A percentile compares a stretch with the other conserved stretches of the same genome.
These are phyloP conservation scores for Tricholoma matsutake DNA, from an alignment of 768 basidiomycete genomes.

Conservation along the genomic window DNA sequence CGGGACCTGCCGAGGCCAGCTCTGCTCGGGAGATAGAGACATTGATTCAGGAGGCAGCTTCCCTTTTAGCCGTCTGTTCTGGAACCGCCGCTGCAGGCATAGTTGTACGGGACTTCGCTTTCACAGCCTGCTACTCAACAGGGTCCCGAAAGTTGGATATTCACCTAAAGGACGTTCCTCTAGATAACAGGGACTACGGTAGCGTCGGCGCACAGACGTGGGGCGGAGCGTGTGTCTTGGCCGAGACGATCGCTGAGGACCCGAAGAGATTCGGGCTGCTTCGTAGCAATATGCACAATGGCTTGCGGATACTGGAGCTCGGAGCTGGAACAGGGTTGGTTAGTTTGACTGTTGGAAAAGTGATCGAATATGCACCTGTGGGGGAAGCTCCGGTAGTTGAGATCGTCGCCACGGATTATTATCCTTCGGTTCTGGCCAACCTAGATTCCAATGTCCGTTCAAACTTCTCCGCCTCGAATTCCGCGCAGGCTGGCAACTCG, in stretches of 20 bases:
- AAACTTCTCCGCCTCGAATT: constrained; percentile 43
- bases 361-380: constrained; percentile 28
- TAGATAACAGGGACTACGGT: constrained; percentile 65
- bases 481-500: not conserved
- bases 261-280: constrained; percentile 50
- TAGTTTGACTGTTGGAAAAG: constrained; percentile 54
- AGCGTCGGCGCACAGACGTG: constrained; percentile 87
- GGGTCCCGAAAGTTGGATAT: constrained; percentile 29
- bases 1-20: not conserved
- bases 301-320: constrained; percentile 64
- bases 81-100: constrained; percentile 63
- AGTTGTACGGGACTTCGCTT: constrained; percentile 50
- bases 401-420: constrained; percentile 75
- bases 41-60: constrained; percentile 52
- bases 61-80: constrained; percentile 61
- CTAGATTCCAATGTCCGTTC: constrained; percentile 54
- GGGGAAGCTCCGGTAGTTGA: not conserved
- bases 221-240: constrained; percentile 81
- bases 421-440: constrained; percentile 70
- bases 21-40: constrained; percentile 24
- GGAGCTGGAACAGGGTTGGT: constrained; percentile 86
- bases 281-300: not conserved
- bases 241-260: constrained; percentile 63
- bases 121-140: constrained; percentile 26
- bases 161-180: constrained; percentile 60